phyloP scores from a whole-genome alignment of 148 eudicot genomes.

The Amaranthus palmeri region DNA sequence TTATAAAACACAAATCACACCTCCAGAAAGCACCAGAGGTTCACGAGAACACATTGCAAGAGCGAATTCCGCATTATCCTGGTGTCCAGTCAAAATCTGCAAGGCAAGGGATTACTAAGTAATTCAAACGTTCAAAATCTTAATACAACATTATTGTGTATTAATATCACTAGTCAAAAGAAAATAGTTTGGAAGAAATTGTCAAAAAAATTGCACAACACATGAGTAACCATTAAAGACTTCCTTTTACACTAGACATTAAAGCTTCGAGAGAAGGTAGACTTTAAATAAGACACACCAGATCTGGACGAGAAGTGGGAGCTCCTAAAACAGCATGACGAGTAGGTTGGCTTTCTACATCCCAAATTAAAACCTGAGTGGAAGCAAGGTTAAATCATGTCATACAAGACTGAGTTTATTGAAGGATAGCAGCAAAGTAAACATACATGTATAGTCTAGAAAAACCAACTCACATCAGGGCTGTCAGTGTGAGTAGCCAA shows the following conservation, averaged over 20 bases:
- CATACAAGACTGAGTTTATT: neutral
- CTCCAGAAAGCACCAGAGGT: slow-evolving; percentile 93
- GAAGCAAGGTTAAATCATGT: slow-evolving; percentile 7
- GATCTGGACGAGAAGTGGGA: slow-evolving; percentile 73
- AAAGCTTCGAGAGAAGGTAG: neutral
- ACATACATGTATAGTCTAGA: slow-evolving; percentile 3
- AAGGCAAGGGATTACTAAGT: slow-evolving; percentile 14
- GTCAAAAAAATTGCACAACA: neutral
- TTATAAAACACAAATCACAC: slow-evolving; percentile 23
- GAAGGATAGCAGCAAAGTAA: neutral
- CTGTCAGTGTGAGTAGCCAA: slow-evolving; percentile 98
- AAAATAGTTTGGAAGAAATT: neutral
- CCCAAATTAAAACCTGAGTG: slow-evolving; percentile 85
- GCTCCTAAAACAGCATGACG: slow-evolving; percentile 81
- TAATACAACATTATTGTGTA: neutral
- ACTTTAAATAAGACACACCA: slow-evolving; percentile 44
- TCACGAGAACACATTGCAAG: slow-evolving; percentile 83
- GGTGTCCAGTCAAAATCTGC: slow-evolving; percentile 82
- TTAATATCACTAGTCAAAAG: neutral
- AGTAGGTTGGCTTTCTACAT: slow-evolving; percentile 86
- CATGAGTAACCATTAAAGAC: neutral
- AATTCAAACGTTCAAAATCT: neutral
- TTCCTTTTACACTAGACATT: neutral
- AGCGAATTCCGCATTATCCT: slow-evolving; percentile 87
- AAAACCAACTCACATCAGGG: slow-evolving; percentile 60